Evolutionary conservation across 805 yeast species (phyloP).

Genomic region (Cyberlindnera nakhonratchasimensis): DNA sequence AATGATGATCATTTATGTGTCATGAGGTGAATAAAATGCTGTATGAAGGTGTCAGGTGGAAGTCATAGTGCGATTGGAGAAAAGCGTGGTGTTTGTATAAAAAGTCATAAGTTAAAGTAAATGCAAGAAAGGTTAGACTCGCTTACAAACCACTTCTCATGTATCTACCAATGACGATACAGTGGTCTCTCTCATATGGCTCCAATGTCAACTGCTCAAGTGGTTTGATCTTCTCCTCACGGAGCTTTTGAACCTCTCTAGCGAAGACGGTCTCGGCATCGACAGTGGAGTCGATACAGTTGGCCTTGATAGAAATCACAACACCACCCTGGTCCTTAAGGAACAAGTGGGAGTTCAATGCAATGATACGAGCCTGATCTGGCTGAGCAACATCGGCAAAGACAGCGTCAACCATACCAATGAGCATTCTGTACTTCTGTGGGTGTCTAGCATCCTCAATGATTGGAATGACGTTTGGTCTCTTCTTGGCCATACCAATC

Average conservation of each 20-base stretch:
- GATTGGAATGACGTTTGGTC: constrained; percentile 98
- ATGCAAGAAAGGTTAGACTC: neutral
- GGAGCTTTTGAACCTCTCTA: constrained; percentile 96
- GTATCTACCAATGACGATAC: constrained; percentile 97
- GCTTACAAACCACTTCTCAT: constrained; percentile 73
- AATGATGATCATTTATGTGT: constrained; percentile 5
- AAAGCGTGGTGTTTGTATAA: neutral
- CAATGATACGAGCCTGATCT: constrained; percentile 99
- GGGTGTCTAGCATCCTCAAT: constrained; percentile 99
- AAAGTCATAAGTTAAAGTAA: neutral
- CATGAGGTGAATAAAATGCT: constrained; percentile 2
- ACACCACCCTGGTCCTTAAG: constrained; percentile 98
- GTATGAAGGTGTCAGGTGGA: neutral
- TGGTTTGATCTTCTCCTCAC: constrained; percentile 98
- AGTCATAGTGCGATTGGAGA: neutral
- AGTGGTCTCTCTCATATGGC: constrained; percentile 99
- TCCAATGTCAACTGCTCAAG: constrained; percentile 97
- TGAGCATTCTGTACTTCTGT: constrained; percentile 97
- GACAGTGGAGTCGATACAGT: constrained; percentile 99
- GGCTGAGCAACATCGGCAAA: constrained; percentile 99
- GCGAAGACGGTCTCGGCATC: constrained; percentile 99
- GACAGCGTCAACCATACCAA: constrained; percentile 98
- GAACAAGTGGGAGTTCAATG: constrained; percentile 96
- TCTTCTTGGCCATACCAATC: constrained; percentile 99
- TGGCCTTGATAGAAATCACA: constrained; percentile 97